These are phyloP conservation scores for Dryas alaskensis DNA, from an alignment of 306 rosid genomes.

Conservation along the genomic window DNA sequence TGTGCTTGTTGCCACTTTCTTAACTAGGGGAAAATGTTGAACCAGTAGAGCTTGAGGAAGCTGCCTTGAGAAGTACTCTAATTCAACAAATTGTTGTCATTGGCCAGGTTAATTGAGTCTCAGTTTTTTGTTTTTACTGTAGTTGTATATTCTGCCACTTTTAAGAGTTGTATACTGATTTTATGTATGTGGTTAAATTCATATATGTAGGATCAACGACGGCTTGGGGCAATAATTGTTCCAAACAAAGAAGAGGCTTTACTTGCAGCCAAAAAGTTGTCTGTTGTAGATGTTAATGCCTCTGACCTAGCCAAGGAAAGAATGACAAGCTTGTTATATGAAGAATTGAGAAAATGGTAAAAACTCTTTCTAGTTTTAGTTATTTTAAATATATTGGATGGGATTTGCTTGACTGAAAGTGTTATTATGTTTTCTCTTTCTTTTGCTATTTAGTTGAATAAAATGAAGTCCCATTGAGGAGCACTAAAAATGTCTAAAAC, in stretches of 20 bases:
- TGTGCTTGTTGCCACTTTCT: conserved; percentile 4
- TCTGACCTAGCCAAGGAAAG: conserved; percentile 58
- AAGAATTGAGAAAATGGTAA: conserved; percentile 66
- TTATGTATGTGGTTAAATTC: conserved; percentile 21
- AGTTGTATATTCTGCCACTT: neutral
- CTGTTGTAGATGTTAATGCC: conserved; percentile 41
- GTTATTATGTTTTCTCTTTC: neutral
- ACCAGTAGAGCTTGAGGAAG: conserved; percentile 84
- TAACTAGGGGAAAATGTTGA: conserved; percentile 86
- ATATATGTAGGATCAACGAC: conserved; percentile 73
- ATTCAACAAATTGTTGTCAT: conserved; percentile 85
- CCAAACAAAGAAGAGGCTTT: conserved; percentile 81
- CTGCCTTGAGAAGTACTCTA: conserved; percentile 74
- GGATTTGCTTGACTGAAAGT: neutral
- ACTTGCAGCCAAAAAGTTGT: conserved; percentile 48
- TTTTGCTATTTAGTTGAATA: neutral
- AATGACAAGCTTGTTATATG: conserved; percentile 45
- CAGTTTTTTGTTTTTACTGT: neutral
- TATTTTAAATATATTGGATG: conserved; percentile 2
- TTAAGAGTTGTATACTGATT: neutral
- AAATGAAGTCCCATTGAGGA: neutral
- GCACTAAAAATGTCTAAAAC: neutral
- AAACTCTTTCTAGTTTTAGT: conserved; percentile 13
- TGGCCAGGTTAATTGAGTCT: conserved; percentile 62
- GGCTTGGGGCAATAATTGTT: conserved; percentile 86